Percentiles rank a stretch among this genome's conserved stretches.
Evolutionary conservation across 441 rosid species (phyloP).

Genomic region (Gossypium davidsonii): DNA sequence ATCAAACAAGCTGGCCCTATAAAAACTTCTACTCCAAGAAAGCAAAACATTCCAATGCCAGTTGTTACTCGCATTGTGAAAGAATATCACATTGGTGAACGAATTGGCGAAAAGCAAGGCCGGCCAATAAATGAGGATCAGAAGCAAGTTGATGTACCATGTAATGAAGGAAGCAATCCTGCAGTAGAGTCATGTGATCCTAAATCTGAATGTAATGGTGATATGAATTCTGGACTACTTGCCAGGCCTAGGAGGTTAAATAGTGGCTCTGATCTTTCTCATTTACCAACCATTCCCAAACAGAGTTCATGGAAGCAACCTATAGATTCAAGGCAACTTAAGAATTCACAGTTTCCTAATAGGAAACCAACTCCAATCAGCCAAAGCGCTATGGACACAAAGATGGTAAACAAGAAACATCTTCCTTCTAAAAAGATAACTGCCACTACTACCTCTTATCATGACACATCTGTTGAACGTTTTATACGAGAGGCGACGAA

Average conservation of each 20-base stretch:
- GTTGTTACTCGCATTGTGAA: slow-evolving; percentile 58
- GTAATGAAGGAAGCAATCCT: slow-evolving; percentile 43
- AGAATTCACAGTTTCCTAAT: slow-evolving; percentile 42
- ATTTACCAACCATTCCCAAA: slow-evolving; percentile 46
- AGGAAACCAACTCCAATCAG: slow-evolving; percentile 43
- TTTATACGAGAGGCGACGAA: slow-evolving; percentile 92
- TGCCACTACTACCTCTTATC: slow-evolving; percentile 44
- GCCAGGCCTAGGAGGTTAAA: slow-evolving; percentile 54
- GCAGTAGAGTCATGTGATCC: slow-evolving; percentile 40
- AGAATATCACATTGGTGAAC: slow-evolving; percentile 59
- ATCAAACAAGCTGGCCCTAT: slow-evolving; percentile 79
- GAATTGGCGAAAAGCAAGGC: slow-evolving; percentile 43
- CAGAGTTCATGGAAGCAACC: slow-evolving; percentile 89
- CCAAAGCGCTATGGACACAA: slow-evolving; percentile 61
- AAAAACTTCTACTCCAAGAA: slow-evolving; percentile 71
- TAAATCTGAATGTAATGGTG: slow-evolving; percentile 64
- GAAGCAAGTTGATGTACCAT: slow-evolving; percentile 46
- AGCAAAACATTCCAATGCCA: slow-evolving; percentile 56
- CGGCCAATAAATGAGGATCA: slow-evolving; percentile 47
- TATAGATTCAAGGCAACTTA: slow-evolving; percentile 45
- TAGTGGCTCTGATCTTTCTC: slow-evolving; percentile 45
- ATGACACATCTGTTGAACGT: slow-evolving; percentile 97
- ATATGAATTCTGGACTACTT: slow-evolving; percentile 40
- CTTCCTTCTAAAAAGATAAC: slow-evolving; percentile 51
- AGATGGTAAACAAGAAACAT: slow-evolving; percentile 65